A percentile compares a stretch with the other conserved stretches of the same genome.
Conservation (phyloP, 306 rosid species). For the Corylus avellana region DNA sequence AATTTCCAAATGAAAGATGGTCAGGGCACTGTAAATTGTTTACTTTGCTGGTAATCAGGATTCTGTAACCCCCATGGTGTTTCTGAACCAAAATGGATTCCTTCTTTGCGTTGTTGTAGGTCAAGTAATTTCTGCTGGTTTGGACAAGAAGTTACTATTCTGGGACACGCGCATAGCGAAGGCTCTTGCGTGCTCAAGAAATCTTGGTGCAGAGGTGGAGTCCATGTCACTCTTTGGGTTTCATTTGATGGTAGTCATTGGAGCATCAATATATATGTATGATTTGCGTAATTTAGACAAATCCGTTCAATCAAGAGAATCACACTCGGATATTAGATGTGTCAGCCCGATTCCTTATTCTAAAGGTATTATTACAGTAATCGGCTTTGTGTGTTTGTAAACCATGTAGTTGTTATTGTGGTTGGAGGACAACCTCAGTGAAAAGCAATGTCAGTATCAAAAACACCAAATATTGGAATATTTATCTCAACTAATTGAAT, state of each 20-base stretch:
- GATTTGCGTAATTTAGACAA: constrained; percentile 68
- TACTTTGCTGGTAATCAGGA: neutral
- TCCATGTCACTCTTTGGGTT: constrained; percentile 73
- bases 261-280: constrained; percentile 52
- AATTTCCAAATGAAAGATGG: too few relatives aligned
- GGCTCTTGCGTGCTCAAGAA: constrained; percentile 35
- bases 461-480: neutral
- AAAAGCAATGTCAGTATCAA: neutral
- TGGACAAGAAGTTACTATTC: constrained; percentile 61
- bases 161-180: constrained; percentile 66
- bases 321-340: constrained; percentile 58
- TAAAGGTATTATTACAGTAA: constrained; percentile 49
- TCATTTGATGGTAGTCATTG: constrained; percentile 52
- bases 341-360: constrained; percentile 61
- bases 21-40: neutral
- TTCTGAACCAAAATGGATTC: neutral
- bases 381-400: constrained; percentile 11
- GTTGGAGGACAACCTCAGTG: constrained; percentile 11
- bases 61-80: neutral
- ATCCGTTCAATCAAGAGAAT: constrained; percentile 49
- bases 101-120: constrained; percentile 39
- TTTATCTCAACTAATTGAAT: neutral
- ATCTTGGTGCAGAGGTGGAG: constrained; percentile 53
- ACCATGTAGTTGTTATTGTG: constrained; percentile 14
- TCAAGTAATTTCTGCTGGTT: constrained; percentile 74